Conservation (phyloP, 192 early-diverging fungal genomes). For the Coemansia sp. region DNA sequence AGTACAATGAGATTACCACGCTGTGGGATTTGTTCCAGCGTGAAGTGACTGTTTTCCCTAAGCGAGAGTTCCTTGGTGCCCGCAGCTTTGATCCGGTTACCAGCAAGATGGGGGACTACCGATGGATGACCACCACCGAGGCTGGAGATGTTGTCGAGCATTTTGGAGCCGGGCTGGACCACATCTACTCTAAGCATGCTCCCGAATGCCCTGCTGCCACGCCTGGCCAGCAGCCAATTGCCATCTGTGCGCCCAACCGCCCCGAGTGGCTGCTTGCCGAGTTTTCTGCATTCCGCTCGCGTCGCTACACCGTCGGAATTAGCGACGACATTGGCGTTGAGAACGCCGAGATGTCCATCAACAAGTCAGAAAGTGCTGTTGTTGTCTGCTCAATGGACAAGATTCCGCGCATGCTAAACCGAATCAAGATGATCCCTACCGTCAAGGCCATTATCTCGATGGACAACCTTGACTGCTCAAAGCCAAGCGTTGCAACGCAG, state of each 20-base stretch:
- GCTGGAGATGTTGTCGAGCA: slow-evolving; percentile 58
- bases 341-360: slow-evolving; percentile 73
- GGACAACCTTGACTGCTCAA: slow-evolving; percentile 64
- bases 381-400: slow-evolving; percentile 73
- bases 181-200: slow-evolving; percentile 59
- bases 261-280: slow-evolving; percentile 74
- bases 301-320: slow-evolving; percentile 67
- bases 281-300: slow-evolving; percentile 62
- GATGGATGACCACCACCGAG: slow-evolving; percentile 63
- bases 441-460: slow-evolving; percentile 75
- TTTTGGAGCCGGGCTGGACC: slow-evolving; percentile 63
- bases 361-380: slow-evolving; percentile 69
- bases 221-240: slow-evolving; percentile 54
- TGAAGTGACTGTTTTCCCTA: slow-evolving; percentile 15
- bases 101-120: slow-evolving; percentile 19
- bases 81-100: slow-evolving; percentile 5
- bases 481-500: slow-evolving; percentile 8
- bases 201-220: background rate
- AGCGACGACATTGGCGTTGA: slow-evolving; percentile 78
- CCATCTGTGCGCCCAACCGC: slow-evolving; percentile 72
- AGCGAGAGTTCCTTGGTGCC: slow-evolving; percentile 31
- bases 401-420: slow-evolving; percentile 61
- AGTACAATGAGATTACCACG: slow-evolving; percentile 29
- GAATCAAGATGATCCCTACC: slow-evolving; percentile 57
- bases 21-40: slow-evolving; percentile 31